phyloP scores from a whole-genome alignment of 352 stramenopile genomes.

The Phytophthora chlamydospora region DNA sequence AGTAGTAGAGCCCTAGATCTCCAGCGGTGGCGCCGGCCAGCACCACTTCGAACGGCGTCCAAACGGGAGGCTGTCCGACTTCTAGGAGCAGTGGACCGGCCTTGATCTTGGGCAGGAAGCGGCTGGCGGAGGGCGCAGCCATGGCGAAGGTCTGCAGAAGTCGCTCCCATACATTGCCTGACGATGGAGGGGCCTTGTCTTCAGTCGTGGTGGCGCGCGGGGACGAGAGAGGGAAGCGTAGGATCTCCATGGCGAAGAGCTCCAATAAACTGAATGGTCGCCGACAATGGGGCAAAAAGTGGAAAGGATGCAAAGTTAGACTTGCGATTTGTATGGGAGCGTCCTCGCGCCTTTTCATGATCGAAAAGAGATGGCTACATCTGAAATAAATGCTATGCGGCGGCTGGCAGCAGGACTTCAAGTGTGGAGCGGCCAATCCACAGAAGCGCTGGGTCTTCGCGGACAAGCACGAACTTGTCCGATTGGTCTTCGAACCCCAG shows the following conservation, averaged over 20 bases:
- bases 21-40: constrained; percentile 55
- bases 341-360: constrained; percentile 16
- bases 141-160: constrained; percentile 57
- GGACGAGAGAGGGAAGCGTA: constrained; percentile 21
- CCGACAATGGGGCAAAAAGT: not conserved
- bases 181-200: no score
- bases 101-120: constrained; percentile 70
- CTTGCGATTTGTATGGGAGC: not conserved
- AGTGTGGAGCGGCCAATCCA: constrained; percentile 72
- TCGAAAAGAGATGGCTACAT: constrained; percentile 7
- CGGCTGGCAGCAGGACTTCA: constrained; percentile 48
- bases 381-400: constrained; percentile 18
- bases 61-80: constrained; percentile 53
- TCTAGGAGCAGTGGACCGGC: constrained; percentile 62
- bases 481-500: constrained; percentile 72
- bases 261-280: constrained; percentile 17
- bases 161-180: constrained; percentile 51
- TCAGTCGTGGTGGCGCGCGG: constrained; percentile 2
- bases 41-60: constrained; percentile 69
- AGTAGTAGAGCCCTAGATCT: constrained; percentile 79
- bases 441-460: constrained; percentile 68
- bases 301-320: not conserved
- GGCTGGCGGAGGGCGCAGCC: constrained; percentile 34
- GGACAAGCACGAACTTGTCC: constrained; percentile 58
- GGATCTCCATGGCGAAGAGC: constrained; percentile 24